Percentiles rank a stretch among this genome's conserved stretches.
These are phyloP conservation scores for Brachypodium distachyon DNA, from an alignment of 202 grass and related monocot species.

Conservation along the genomic window DNA sequence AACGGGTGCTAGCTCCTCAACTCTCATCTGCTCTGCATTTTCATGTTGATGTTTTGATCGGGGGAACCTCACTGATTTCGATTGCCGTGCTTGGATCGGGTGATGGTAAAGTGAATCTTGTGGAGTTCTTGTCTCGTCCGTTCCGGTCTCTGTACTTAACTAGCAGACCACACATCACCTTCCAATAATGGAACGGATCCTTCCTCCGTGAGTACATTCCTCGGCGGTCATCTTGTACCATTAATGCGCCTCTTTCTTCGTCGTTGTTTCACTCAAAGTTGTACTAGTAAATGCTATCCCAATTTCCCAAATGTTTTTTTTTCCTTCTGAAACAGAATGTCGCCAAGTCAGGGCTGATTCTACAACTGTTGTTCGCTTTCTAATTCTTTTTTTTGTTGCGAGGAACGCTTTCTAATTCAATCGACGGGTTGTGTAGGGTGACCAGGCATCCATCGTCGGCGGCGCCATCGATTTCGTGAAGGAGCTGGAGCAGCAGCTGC, in stretches of 20 bases:
- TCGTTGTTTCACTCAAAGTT: constrained; percentile 11
- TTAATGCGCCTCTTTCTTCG: not conserved
- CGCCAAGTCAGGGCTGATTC: too few species aligned
- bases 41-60: not conserved
- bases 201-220: not conserved
- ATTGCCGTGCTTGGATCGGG: not conserved
- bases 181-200: not conserved
- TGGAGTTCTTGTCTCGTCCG: not conserved
- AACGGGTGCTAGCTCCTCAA: not conserved
- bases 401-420: not conserved
- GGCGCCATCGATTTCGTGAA: constrained; percentile 98
- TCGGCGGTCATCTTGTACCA: not conserved
- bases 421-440: constrained; percentile 50
- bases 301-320: not conserved
- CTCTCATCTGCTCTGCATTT: not conserved
- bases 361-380: too few species aligned
- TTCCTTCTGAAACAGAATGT: not conserved
- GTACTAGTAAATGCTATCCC: not conserved
- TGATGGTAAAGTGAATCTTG: not conserved
- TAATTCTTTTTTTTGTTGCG: too few species aligned
- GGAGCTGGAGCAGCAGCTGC: constrained; percentile 78
- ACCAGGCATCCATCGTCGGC: constrained; percentile 86
- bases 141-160: not conserved
- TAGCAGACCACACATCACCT: not conserved
- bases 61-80: not conserved